Base-by-base conservation (phyloP, 2,329 filamentous ascomycete species). In the Taxawa tesnikishii region DNA sequence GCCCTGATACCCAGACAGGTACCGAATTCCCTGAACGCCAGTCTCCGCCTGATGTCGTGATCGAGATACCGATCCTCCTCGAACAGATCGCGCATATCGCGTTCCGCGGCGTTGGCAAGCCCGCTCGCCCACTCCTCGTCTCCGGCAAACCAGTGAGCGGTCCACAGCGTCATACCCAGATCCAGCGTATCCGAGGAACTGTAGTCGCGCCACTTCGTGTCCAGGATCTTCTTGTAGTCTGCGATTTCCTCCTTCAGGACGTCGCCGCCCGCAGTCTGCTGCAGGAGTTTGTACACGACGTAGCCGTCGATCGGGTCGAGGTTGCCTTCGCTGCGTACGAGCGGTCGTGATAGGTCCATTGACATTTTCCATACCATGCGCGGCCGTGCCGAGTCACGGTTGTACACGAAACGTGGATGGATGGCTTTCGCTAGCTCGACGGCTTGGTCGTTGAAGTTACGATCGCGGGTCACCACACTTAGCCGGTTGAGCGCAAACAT, bases 401-500 rank as follows among this genome's bases (percentile, higher is more conserved):
- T 47, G 15, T 58, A 37, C 31, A 73, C 61, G 44, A 75, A 75
- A 7, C 49, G 56, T 5, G 62, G 61, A 35, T 74, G 68, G 6
- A 72, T 63, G 0, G 66, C 62, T 39, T 57, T 56, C 4, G 68
- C 70, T 8, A 75, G 51, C 35, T 64, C 53, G 3, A 72, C 55
- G 0, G 68, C 71, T 31, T 66, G 55, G 16, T 54, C 49, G 38
- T 73, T 73, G 39, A 63, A 74, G 6, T 38, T 42, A 7, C 47
- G 42, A 14, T 72, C 59, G 0, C 53, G 54, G 1, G 62, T 59
- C 3, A 66, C 69, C 21, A 64, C 38, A 0, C 65, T 56, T 25
- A 73, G 53, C 2, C 71, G 56, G 43, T 71, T 73, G 4, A 75
- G 55, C 2, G 70, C 69, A 45, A 73, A 74, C 69, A 75, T 73